phyloP scores from a whole-genome alignment of 2,329 filamentous ascomycete genomes.

The Xylaria sp. region DNA sequence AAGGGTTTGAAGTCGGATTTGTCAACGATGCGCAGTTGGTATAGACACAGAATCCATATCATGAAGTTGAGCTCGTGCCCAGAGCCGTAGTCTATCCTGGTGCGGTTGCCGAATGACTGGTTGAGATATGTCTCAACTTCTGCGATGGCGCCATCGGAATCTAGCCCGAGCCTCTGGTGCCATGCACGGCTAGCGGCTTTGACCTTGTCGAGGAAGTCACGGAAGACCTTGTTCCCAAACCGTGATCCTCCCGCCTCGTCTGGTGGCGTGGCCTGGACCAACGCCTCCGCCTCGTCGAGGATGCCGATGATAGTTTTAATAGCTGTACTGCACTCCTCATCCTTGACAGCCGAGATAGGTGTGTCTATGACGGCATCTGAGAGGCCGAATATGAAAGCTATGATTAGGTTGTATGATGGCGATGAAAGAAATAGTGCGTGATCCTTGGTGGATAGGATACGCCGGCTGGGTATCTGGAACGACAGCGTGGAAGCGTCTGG shows the following conservation, averaged over 20 bases:
- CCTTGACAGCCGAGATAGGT: conserved; percentile 71
- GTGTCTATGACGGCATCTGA: conserved; percentile 82
- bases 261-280: conserved; percentile 78
- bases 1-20: conserved; percentile 76
- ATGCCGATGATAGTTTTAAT: conserved; percentile 75
- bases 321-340: conserved; percentile 66
- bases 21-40: conserved; percentile 76
- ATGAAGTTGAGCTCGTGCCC: conserved; percentile 98
- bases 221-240: conserved; percentile 95
- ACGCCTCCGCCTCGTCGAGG: conserved; percentile 73
- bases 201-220: conserved; percentile 79
- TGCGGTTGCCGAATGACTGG: conserved; percentile 86
- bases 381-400: conserved; percentile 87
- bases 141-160: conserved; percentile 63
- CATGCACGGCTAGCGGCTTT: conserved; percentile 67
- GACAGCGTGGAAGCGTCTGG: conserved; percentile 68
- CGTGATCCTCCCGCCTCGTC: conserved; percentile 88
- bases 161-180: conserved; percentile 71
- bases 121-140: conserved; percentile 85
- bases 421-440: conserved; percentile 85
- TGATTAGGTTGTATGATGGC: conserved; percentile 77
- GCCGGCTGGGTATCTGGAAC: conserved; percentile 76
- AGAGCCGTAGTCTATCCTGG: conserved; percentile 94
- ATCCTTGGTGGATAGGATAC: conserved; percentile 84
- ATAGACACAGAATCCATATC: conserved; percentile 95